phyloP scores from a whole-genome alignment of 352 stramenopile genomes.

The Pythium periplocum region DNA sequence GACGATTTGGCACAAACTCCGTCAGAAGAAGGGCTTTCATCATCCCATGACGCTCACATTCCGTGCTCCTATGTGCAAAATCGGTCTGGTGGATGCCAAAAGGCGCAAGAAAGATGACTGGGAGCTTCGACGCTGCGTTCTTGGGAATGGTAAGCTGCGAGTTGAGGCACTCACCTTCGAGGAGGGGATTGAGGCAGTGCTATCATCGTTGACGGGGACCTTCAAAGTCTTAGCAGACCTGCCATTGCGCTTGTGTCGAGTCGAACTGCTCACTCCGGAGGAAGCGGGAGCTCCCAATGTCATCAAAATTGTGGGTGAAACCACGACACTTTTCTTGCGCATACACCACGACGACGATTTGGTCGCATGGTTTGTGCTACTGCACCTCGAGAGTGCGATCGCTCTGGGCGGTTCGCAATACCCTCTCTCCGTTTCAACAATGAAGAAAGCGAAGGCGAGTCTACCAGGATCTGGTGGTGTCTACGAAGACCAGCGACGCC shows the following conservation, averaged over 20 bases:
- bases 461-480: slow-evolving; percentile 11
- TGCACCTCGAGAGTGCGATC: slow-evolving; percentile 46
- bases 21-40: slow-evolving; percentile 44
- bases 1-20: slow-evolving; percentile 62
- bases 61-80: slow-evolving; percentile 36
- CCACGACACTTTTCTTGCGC: slow-evolving; percentile 37
- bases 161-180: slow-evolving; percentile 14
- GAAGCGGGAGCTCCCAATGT: slow-evolving; percentile 29
- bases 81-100: slow-evolving; percentile 28
- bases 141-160: slow-evolving; percentile 33
- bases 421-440: slow-evolving; percentile 25
- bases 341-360: slow-evolving; percentile 35
- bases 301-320: slow-evolving; percentile 33
- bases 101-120: slow-evolving; percentile 32
- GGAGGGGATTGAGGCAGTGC: background rate
- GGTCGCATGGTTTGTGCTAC: slow-evolving; percentile 50
- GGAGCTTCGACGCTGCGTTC: slow-evolving; percentile 21
- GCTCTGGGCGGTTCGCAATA: slow-evolving; percentile 36
- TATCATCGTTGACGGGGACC: background rate
- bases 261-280: slow-evolving; percentile 40
- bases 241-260: slow-evolving; percentile 35
- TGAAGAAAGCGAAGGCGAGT: slow-evolving; percentile 17
- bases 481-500: slow-evolving; percentile 26
- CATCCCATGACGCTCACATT: slow-evolving; percentile 50
- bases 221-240: slow-evolving; percentile 19